Percentiles rank a stretch among this genome's conserved stretches.
phyloP scores from a whole-genome alignment of 805 yeast genomes.

The Hagleromyces aurorensis region DNA sequence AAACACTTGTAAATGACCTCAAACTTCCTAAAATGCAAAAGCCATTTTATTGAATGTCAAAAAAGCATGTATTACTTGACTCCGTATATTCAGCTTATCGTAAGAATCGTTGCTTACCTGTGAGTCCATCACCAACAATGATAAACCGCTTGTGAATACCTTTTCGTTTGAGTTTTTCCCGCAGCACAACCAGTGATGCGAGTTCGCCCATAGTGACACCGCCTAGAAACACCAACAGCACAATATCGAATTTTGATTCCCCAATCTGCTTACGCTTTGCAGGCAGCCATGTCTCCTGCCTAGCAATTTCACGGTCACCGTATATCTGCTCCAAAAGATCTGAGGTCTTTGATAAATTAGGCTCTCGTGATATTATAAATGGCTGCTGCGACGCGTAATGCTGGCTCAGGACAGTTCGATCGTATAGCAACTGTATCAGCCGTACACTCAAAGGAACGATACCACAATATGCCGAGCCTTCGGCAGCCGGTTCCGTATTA shows the following conservation, averaged over 20 bases:
- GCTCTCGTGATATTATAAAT: constrained; percentile 24
- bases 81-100: no score
- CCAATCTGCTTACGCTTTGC: constrained; percentile 9
- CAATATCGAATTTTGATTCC: constrained; percentile 13
- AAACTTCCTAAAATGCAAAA: no score
- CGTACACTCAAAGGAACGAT: constrained; percentile 71
- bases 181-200: constrained; percentile 58
- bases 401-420: constrained; percentile 42
- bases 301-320: constrained; percentile 13
- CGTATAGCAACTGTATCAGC: constrained; percentile 59
- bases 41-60: no score
- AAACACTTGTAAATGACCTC: no score
- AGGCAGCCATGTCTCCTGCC: constrained; percentile 21
- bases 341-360: constrained; percentile 17
- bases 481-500: constrained; percentile 17
- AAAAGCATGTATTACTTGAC: no score
- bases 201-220: constrained; percentile 85
- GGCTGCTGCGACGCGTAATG: constrained; percentile 28
- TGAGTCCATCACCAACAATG: constrained; percentile 41
- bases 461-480: constrained; percentile 66
- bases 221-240: constrained; percentile 59
- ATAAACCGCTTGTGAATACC: constrained; percentile 35
- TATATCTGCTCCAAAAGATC: constrained; percentile 22
- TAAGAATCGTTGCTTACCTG: no score
- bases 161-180: constrained; percentile 34